A percentile compares a stretch with the other conserved stretches of the same genome.
Conservation (phyloP, 495 filamentous ascomycete species). For the Aspergillus haitiensis region DNA sequence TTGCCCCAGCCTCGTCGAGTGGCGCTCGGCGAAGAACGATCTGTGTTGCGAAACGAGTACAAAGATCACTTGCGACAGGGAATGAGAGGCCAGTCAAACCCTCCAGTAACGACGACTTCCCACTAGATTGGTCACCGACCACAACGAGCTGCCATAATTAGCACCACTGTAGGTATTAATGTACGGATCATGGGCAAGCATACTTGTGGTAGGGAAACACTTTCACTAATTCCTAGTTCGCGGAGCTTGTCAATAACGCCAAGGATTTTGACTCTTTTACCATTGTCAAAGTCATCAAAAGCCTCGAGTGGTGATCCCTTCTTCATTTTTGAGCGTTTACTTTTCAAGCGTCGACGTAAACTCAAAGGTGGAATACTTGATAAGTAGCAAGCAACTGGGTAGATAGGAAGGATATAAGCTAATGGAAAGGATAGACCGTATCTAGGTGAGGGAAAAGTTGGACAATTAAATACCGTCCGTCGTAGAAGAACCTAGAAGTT, state of each 20-base stretch:
- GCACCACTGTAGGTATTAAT: not conserved
- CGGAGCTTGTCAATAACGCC: conserved; percentile 39
- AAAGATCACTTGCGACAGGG: conserved; percentile 52
- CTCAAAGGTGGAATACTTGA: not conserved
- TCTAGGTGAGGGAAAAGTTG: too few relatives aligned
- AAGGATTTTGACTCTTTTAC: conserved; percentile 18
- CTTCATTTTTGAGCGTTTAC: not conserved
- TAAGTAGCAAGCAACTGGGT: too few relatives aligned
- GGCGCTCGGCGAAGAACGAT: conserved; percentile 53
- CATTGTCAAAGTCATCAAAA: conserved; percentile 13
- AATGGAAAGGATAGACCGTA: too few relatives aligned
- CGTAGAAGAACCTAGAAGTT: too few relatives aligned
- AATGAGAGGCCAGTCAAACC: conserved; percentile 53
- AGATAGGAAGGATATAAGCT: too few relatives aligned
- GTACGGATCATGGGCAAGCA: not conserved
- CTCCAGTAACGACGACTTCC: conserved; percentile 56
- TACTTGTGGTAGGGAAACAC: conserved; percentile 43
- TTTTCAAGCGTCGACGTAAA: too few relatives aligned
- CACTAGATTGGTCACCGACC: conserved; percentile 48
- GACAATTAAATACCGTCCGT: too few relatives aligned
- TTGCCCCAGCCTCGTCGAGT: conserved; percentile 23
- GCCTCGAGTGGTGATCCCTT: not conserved
- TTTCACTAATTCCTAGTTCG: conserved; percentile 35
- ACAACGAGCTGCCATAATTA: conserved; percentile 38
- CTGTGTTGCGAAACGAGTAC: conserved; percentile 60